Evolutionary conservation across 306 rosid genomes (phyloP).

Genomic region (Herpetospermum pedunculosum): DNA sequence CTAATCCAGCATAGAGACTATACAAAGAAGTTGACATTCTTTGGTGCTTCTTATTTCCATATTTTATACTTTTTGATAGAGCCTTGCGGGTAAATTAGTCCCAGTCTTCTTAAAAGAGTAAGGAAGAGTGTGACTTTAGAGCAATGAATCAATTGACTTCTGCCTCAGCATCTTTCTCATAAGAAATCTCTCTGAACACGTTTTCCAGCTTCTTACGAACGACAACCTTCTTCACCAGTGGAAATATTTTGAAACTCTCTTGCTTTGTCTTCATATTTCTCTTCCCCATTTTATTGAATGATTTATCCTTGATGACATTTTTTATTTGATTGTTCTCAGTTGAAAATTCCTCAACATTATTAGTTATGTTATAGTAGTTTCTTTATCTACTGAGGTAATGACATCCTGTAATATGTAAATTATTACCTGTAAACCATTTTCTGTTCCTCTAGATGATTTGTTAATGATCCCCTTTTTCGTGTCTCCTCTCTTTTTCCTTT

Average conservation of each 20-base stretch:
- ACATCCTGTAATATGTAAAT: neutral
- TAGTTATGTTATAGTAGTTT: neutral
- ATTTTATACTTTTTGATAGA: too few relatives aligned
- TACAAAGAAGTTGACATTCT: neutral
- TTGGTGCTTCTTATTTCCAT: neutral
- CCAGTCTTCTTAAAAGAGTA: too few relatives aligned
- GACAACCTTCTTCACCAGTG: neutral
- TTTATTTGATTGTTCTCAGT: neutral
- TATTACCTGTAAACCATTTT: neutral
- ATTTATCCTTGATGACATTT: neutral
- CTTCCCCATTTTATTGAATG: neutral
- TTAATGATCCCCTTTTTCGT: neutral
- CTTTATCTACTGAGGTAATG: neutral
- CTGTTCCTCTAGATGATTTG: neutral
- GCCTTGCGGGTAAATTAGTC: neutral
- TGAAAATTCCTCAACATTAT: neutral
- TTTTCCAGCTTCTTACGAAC: neutral
- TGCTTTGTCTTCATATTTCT: neutral
- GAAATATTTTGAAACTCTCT: neutral
- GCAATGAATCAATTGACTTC: neutral
- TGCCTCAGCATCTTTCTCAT: neutral
- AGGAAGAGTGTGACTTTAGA: too few relatives aligned
- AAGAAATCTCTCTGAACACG: neutral
- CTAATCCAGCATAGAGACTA: neutral
- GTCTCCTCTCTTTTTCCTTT: neutral